These are phyloP conservation scores for Malus hybrid DNA, from an alignment of 331 rosid species.

Conservation along the genomic window DNA sequence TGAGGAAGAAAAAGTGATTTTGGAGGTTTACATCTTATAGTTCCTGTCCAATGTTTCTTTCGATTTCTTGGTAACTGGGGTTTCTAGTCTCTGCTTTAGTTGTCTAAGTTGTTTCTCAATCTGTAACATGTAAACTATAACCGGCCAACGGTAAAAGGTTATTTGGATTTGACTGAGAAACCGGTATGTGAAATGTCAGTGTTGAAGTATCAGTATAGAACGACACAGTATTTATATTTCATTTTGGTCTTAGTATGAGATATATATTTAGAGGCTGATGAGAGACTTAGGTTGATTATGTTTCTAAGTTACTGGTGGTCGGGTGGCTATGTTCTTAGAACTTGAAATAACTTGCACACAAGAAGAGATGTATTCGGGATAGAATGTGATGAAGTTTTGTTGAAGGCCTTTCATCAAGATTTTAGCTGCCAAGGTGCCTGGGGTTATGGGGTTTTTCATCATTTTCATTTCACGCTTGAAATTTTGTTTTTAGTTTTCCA, in stretches of 20 bases:
- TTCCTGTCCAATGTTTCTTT: not conserved
- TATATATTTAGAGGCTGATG: not conserved
- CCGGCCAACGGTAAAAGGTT: not conserved
- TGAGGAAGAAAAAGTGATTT: not conserved
- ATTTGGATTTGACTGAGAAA: not conserved
- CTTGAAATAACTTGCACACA: too few relatives aligned
- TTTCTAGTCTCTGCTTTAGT: not conserved
- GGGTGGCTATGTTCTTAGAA: not conserved
- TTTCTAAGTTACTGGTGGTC: not conserved
- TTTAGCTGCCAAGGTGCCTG: too few relatives aligned
- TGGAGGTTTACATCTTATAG: not conserved
- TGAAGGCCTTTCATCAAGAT: not conserved
- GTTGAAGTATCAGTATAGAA: not conserved
- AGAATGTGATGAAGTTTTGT: not conserved
- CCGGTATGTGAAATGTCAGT: not conserved
- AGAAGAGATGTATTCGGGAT: not conserved
- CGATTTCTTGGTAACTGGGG: not conserved
- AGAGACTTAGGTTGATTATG: not conserved
- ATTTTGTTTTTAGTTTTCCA: too few relatives aligned
- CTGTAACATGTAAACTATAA: not conserved
- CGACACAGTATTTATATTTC: not conserved
- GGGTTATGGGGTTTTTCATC: too few relatives aligned
- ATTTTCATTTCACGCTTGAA: too few relatives aligned
- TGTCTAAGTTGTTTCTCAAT: too few relatives aligned
- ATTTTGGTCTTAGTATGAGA: not conserved